Evolutionary conservation across 352 stramenopile genomes (phyloP), one percentile per base, ranked within the genome.

Genomic region (Pythium dissimile): DNA sequence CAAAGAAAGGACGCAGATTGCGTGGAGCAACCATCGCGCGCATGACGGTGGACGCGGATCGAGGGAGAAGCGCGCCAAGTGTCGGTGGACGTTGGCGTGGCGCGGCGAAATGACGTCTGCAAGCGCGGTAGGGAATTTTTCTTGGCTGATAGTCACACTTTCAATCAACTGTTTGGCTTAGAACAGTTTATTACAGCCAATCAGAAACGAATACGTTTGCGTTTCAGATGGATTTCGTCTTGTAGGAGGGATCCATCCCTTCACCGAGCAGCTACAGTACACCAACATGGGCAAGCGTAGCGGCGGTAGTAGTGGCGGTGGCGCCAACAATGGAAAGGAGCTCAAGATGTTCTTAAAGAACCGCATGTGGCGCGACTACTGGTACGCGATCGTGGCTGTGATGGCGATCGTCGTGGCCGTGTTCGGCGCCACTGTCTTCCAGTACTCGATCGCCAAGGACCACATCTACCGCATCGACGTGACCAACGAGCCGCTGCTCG

Each of bases 321-420:
- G 66, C n/a, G 64, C 66, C 21, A 89, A 69, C 65, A 84, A 88
- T 71, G 71, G 73, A 24, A 77, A 69, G 41, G 80, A 92, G 42
- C 74, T 94, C 57, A 89, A 88, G 72, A 74, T 91, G 69, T 94
- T 91, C 55, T 35, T 94, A 43, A 70, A 81, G 59, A 86, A 94
- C 62, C 69, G 84, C 47, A 87, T 91, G 80, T 92, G 84, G 84
- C 69, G 72, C 27, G 84, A 94, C 10, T 74, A 94, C 59, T 84
- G 73, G 73, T 74, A 88, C 52, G 66, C 75, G 13, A 53, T 93
- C 20, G 39, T 71, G 6, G 72, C 74, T 0, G 74, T 86, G 13
- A 54, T 52, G 11, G 67, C 58, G 12, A 71, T 93, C 41, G 71
- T 86, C 5, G 64, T 80, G 23, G 82, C 75, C 57, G 59, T 88